Base-by-base conservation (phyloP, 345 rosid species). In the Brassica incana region DNA sequence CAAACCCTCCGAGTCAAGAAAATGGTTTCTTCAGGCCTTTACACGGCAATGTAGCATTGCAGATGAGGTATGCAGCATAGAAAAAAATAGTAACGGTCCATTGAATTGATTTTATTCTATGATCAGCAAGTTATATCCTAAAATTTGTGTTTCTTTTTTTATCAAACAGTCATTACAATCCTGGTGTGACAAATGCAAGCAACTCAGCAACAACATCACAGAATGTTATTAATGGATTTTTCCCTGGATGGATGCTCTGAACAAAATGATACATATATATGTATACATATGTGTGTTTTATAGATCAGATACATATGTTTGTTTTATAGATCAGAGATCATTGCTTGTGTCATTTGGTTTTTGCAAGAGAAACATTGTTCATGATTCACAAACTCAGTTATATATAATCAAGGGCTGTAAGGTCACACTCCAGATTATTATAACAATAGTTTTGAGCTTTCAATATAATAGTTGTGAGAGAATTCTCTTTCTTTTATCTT, bases 201-300 rank as follows among this genome's bases (percentile, higher is more conserved):
- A 77, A 62, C 50, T 70, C 85, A 32, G 79, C 82, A 74, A 52
- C 73, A 78, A 82, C 85, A 52, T 61, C 84, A 73, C 85, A 83
- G 40, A 82, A 82, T 78, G 74, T 50, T 65, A 65, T 15, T 60
- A 75, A 50, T 70, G 87, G 85, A 56, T 79, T 80, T 64, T 79
- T 82, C 67, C 85, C 79, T 61, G 87, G 84, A 8, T 85, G 87
- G 87, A 85, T 82, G 85, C 75, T 85, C 78, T 85, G 79, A 80
- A 80, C 38, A 63, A 63, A 10, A 73, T 67, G 1, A 54, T 73
- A 69, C 69, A 74, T 63, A 74, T 54, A 43, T 78, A 48, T 64
- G 11, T 70, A 18, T 62, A 65, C 14, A 43, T 38, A 38, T 38
- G 10, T 38, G 10, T 38, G 10, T 38, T 2, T 38, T 35, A 40